phyloP scores from a whole-genome alignment of 257 asterid genomes.

The Agastache rugosa region DNA sequence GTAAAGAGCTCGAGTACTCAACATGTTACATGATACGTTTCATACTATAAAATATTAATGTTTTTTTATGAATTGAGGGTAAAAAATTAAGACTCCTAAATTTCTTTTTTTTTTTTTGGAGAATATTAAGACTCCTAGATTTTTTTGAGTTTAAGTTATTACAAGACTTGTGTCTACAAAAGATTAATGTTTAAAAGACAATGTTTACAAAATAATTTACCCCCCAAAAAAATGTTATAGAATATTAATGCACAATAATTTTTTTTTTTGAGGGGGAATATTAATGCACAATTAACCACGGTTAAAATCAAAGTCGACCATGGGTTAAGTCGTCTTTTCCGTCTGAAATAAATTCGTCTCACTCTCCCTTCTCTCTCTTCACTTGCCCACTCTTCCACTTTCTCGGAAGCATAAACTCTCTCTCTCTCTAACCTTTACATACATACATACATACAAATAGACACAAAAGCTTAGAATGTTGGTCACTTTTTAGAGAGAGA shows the following conservation, averaged over 20 bases:
- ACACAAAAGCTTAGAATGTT: background rate
- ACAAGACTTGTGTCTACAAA: too few relatives aligned
- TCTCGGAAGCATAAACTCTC: conserved; percentile 29
- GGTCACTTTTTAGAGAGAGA: conserved; percentile 30
- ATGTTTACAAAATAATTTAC: background rate
- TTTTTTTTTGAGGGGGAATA: too few relatives aligned
- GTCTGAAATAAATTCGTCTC: conserved; percentile 3
- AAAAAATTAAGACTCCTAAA: too few relatives aligned
- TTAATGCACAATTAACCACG: conserved; percentile 6
- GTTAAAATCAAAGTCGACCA: conserved; percentile 14
- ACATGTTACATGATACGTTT: too few relatives aligned
- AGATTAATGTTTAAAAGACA: too few relatives aligned
- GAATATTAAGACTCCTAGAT: too few relatives aligned
- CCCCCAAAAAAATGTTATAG: background rate
- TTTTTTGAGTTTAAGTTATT: too few relatives aligned
- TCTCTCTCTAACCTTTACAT: conserved; percentile 31
- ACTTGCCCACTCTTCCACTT: conserved; percentile 34
- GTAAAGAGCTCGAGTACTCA: too few relatives aligned
- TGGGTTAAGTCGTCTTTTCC: conserved; percentile 29
- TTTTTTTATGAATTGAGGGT: too few relatives aligned
- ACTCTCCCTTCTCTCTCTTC: conserved; percentile 9
- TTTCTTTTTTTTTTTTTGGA: too few relatives aligned
- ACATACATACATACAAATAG: background rate
- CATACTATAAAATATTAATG: too few relatives aligned
- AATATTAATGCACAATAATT: too few relatives aligned